phyloP scores from a whole-genome alignment of 768 basidiomycete species.

The Kwoniella sp. region DNA sequence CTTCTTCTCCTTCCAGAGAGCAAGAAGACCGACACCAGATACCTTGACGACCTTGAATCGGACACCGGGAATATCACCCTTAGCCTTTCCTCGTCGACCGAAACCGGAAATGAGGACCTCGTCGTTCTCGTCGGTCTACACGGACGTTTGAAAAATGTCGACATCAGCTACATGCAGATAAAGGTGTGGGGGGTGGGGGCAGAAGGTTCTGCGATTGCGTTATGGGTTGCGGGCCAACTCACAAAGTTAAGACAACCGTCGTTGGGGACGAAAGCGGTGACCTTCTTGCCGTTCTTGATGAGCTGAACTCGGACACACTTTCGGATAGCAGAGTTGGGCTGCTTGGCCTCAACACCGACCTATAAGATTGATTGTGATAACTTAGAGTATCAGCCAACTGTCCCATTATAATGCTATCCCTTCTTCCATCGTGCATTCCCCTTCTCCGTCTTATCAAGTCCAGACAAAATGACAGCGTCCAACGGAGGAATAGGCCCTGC shows the following conservation, averaged over 20 bases:
- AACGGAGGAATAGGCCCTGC: too few species aligned
- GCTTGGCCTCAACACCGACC: slow-evolving; percentile 99
- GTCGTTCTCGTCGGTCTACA: slow-evolving; percentile 91
- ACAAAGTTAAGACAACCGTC: slow-evolving; percentile 57
- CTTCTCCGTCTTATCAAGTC: too few species aligned
- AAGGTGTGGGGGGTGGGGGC: too few species aligned
- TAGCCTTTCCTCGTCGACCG: slow-evolving; percentile 99
- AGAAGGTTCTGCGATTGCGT: too few species aligned
- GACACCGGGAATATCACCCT: slow-evolving; percentile 99
- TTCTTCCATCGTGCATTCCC: background rate
- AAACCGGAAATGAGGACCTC: slow-evolving; percentile 99
- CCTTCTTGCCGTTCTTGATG: slow-evolving; percentile 99
- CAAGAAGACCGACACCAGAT: slow-evolving; percentile 96
- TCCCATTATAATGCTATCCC: background rate
- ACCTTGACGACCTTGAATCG: slow-evolving; percentile 99
- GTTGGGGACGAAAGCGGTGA: slow-evolving; percentile 95
- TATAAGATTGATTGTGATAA: slow-evolving; percentile 10
- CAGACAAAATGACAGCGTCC: too few species aligned
- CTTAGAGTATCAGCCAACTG: background rate
- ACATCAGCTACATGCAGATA: too few species aligned
- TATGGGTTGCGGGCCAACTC: too few species aligned
- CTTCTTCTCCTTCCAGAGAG: slow-evolving; percentile 99
- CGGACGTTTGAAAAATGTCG: background rate
- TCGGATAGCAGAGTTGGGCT: slow-evolving; percentile 99
- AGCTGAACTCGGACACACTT: slow-evolving; percentile 99